Percentiles rank a stretch among this genome's conserved stretches.
phyloP scores from a whole-genome alignment of 257 asterid genomes.

The Handroanthus guayacan region DNA sequence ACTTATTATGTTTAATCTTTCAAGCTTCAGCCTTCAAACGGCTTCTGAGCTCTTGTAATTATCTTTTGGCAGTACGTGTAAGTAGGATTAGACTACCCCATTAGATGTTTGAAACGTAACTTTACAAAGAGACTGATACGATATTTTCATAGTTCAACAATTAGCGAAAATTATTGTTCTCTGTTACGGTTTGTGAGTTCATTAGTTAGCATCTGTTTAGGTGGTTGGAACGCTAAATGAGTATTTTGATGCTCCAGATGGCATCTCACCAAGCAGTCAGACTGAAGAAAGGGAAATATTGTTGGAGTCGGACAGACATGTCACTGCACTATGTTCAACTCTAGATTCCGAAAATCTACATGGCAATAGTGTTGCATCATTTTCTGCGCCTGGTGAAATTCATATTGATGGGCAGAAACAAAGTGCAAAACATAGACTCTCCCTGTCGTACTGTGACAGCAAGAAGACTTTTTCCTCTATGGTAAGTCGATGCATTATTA shows the following conservation, averaged over 20 bases:
- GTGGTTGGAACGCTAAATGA: slow-evolving; percentile 3
- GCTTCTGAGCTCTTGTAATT: background rate
- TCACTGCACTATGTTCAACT: slow-evolving; percentile 41
- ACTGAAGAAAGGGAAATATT: slow-evolving; percentile 48
- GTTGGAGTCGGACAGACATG: slow-evolving; percentile 60
- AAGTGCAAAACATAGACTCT: slow-evolving; percentile 43
- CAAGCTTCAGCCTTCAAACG: background rate
- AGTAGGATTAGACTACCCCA: background rate
- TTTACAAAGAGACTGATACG: background rate
- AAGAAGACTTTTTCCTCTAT: slow-evolving; percentile 62
- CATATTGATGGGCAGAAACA: slow-evolving; percentile 51
- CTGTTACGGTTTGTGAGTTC: background rate
- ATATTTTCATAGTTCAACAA: background rate
- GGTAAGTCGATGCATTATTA: slow-evolving; percentile 42
- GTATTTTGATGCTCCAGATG: slow-evolving; percentile 46
- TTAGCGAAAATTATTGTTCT: background rate
- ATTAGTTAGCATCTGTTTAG: background rate
- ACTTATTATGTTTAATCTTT: background rate
- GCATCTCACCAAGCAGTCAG: slow-evolving; percentile 46
- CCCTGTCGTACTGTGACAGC: slow-evolving; percentile 59
- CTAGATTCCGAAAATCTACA: slow-evolving; percentile 46
- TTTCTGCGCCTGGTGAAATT: slow-evolving; percentile 48
- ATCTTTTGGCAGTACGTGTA: background rate
- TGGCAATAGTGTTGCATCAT: slow-evolving; percentile 46
- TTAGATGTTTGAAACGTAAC: background rate